Evolutionary conservation across 2,329 filamentous ascomycete species (phyloP).

Genomic region (Pseudogymnoascus sp.): DNA sequence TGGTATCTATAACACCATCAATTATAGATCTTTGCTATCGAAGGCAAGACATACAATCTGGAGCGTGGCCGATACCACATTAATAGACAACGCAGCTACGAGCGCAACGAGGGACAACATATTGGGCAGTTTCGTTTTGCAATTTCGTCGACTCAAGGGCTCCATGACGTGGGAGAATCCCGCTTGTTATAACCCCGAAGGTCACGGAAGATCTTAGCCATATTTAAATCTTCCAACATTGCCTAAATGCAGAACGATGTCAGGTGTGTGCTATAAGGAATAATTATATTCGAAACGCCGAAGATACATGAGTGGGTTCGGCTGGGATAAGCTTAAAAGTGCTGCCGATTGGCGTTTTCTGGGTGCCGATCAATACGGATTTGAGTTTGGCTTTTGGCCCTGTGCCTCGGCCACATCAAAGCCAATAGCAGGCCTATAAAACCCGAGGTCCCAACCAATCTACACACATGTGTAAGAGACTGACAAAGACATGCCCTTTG

Average conservation of each 20-base stretch:
- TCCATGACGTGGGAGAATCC: background rate
- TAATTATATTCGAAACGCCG: conserved; percentile 4
- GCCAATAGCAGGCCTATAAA: background rate
- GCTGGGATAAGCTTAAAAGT: conserved; percentile 4
- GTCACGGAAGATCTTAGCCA: background rate
- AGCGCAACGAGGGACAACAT: background rate
- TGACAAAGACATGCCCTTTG: background rate
- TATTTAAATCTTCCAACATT: background rate
- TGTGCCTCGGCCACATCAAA: background rate
- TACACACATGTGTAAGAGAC: background rate
- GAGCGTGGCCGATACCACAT: conserved; percentile 11
- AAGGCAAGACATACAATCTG: conserved; percentile 9
- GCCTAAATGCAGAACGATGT: background rate
- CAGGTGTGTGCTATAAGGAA: conserved; percentile 1
- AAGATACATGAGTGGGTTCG: background rate
- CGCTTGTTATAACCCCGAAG: background rate
- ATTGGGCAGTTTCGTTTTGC: background rate
- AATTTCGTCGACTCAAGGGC: background rate
- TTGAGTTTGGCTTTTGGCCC: background rate
- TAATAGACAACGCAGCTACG: background rate
- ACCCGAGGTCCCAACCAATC: background rate
- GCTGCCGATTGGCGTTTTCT: background rate
- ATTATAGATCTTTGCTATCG: background rate
- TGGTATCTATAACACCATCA: conserved; percentile 15
- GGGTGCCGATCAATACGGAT: background rate